Evolutionary conservation across 768 basidiomycete genomes (phyloP).

Genomic region (Hericium coralloides): DNA sequence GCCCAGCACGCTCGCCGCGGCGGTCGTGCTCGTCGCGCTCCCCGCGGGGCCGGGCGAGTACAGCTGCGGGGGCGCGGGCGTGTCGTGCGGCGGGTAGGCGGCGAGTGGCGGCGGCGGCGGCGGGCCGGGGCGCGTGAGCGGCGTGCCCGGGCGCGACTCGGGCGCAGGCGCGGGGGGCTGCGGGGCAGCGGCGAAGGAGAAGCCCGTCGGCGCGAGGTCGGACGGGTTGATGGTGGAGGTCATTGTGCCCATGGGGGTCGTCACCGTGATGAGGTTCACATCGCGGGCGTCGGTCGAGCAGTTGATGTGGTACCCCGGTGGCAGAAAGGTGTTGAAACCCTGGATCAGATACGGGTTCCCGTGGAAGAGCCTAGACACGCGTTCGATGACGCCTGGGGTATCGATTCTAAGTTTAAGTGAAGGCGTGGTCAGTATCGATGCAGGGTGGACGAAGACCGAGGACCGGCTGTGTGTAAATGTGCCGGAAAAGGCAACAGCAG

Average conservation of each 20-base stretch:
- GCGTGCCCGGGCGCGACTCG: conserved; percentile 29
- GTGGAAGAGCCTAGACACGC: conserved; percentile 88
- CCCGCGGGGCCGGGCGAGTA: conserved; percentile 2
- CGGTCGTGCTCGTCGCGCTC: conserved; percentile 6
- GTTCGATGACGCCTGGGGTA: conserved; percentile 94
- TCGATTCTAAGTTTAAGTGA: conserved; percentile 58
- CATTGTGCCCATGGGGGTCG: conserved; percentile 66
- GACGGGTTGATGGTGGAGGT: conserved; percentile 47
- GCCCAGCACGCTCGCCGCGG: conserved; percentile 13
- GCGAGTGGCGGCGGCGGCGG: conserved; percentile 34
- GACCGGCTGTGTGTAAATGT: neutral
- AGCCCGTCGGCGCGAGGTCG: conserved; percentile 17
- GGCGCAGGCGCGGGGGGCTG: conserved; percentile 42
- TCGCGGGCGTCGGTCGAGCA: conserved; percentile 62
- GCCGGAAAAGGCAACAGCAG: neutral
- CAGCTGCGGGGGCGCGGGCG: conserved; percentile 1
- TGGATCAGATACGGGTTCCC: conserved; percentile 87
- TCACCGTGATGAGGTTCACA: conserved; percentile 70
- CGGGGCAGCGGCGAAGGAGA: conserved; percentile 19
- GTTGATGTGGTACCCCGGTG: conserved; percentile 91
- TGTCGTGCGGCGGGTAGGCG: conserved; percentile 24
- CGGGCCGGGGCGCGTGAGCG: conserved; percentile 11
- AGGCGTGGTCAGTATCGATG: conserved; percentile 6
- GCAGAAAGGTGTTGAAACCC: conserved; percentile 97
- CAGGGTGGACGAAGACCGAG: conserved; percentile 6